These are phyloP conservation scores for Stromatinia cepivora DNA, from an alignment of 2,329 filamentous ascomycete species.

Conservation along the genomic window DNA sequence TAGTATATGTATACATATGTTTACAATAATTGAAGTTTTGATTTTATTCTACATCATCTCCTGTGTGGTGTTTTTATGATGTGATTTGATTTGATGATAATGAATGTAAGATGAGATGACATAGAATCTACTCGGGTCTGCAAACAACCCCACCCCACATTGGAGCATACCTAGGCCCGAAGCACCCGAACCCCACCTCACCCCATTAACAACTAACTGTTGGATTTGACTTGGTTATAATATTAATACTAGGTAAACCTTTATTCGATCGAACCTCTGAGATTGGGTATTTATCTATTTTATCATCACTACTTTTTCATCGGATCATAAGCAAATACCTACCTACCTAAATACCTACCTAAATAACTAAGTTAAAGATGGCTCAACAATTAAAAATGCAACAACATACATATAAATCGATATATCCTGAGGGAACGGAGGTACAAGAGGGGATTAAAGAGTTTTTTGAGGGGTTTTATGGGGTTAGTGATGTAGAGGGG, in stretches of 20 bases:
- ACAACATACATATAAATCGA: background rate
- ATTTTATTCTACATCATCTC: background rate
- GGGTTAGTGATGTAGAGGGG: slow-evolving; percentile 49
- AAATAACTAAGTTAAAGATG: too few species aligned
- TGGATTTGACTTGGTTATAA: too few species aligned
- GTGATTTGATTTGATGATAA: background rate
- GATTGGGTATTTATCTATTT: background rate
- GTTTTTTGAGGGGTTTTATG: slow-evolving; percentile 71
- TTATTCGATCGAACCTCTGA: background rate
- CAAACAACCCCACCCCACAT: background rate
- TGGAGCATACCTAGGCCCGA: background rate
- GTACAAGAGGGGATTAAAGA: slow-evolving; percentile 60
- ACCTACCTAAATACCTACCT: background rate
- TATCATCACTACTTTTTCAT: too few species aligned
- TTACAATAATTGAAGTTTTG: background rate
- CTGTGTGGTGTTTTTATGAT: background rate
- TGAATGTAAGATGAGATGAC: background rate
- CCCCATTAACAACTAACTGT: background rate
- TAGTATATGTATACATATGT: background rate
- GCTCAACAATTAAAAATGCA: background rate
- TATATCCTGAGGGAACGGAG: background rate
- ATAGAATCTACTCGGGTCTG: background rate
- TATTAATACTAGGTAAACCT: too few species aligned
- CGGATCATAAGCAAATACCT: too few species aligned
- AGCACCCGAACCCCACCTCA: background rate